phyloP scores from a whole-genome alignment of 345 rosid genomes.

The Ceriops decandra region DNA sequence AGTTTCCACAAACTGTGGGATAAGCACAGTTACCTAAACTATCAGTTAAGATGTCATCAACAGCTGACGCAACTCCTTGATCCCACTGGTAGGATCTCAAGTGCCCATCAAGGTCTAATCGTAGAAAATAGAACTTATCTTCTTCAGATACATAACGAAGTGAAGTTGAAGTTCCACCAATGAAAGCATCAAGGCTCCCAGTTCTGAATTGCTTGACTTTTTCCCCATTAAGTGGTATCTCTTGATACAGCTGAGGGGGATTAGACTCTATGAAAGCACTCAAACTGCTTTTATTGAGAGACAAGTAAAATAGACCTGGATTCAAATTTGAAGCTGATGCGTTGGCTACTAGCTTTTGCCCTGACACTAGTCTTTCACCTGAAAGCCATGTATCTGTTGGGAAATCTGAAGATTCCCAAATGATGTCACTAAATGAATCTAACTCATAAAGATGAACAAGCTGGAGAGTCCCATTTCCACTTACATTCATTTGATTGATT shows the following conservation, averaged over 20 bases:
- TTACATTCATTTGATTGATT: slow-evolving; percentile 2
- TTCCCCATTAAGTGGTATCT: not conserved
- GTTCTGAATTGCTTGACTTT: not conserved
- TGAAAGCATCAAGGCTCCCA: not conserved
- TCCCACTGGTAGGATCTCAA: slow-evolving; percentile 16
- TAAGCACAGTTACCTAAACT: slow-evolving; percentile 12
- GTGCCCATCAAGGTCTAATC: slow-evolving; percentile 23
- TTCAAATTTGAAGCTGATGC: slow-evolving; percentile 1
- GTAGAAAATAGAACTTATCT: slow-evolving; percentile 10
- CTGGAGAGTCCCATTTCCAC: slow-evolving; percentile 10
- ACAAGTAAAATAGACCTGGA: slow-evolving; percentile 5
- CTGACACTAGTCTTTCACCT: not conserved
- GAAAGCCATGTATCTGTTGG: slow-evolving; percentile 7
- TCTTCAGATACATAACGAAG: not conserved
- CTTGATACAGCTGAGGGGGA: not conserved
- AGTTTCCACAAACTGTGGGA: slow-evolving; percentile 21
- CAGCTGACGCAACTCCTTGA: not conserved
- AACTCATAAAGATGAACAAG: not conserved
- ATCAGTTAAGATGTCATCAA: slow-evolving; percentile 10
- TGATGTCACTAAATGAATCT: not conserved
- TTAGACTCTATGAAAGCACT: slow-evolving; percentile 2
- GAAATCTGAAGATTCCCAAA: slow-evolving; percentile 15
- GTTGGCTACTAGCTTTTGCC: not conserved
- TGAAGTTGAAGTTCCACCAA: not conserved
- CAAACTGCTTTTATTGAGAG: not conserved